Base-by-base conservation (phyloP, 225 moss, liverwort and hornwort genomes). In the Sphagnum contortum region DNA sequence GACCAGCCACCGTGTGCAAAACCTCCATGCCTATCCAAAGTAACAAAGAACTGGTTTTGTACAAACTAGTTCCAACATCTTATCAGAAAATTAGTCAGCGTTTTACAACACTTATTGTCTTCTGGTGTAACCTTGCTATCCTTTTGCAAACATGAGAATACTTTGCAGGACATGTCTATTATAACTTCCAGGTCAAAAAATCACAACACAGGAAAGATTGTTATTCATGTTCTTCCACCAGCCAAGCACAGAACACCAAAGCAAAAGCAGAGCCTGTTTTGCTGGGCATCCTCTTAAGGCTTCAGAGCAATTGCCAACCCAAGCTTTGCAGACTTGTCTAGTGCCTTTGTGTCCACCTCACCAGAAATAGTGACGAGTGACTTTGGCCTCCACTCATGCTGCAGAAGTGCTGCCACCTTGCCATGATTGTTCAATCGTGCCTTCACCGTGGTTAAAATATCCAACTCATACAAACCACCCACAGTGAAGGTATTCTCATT, bases 301-400 rank as follows among this genome's bases (percentile, higher is more conserved):
- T 83, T 83, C 52, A 83, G 71, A 55, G 79, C 83, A 46, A 83
- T 54, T 9, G 83, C 83, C 76, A 83, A 76, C 58, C 83, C 83
- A 76, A 83, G 73, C 72, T 83, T 83, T 45, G 83, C 79, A 51
- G 79, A 79, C 71, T 83, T 83, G 73, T 83, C 83, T 47, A 83
- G 79, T 60, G 79, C 79, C 73, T 83, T 83, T 51, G 83, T 83
- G 61, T 83, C 83, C 68, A 83, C 83, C 76, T 83, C 83, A 51
- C 83, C 83, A 53, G 83, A 83, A 46, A 83, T 66, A 48, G 83
- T 83, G 49, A 83, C 73, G 75, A 83, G 74, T 45, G 83, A 83
- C 57, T 83, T 83, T 56, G 83, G 83, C 79, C 83, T 83, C 75
- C 75, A 83, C 48, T 83, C 83, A 76, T 83, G 83, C 83, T 83